Percentiles rank a stretch among this genome's conserved stretches.
These are phyloP conservation scores for Rhizophora mangle DNA, from an alignment of 345 rosid species.

Conservation along the genomic window DNA sequence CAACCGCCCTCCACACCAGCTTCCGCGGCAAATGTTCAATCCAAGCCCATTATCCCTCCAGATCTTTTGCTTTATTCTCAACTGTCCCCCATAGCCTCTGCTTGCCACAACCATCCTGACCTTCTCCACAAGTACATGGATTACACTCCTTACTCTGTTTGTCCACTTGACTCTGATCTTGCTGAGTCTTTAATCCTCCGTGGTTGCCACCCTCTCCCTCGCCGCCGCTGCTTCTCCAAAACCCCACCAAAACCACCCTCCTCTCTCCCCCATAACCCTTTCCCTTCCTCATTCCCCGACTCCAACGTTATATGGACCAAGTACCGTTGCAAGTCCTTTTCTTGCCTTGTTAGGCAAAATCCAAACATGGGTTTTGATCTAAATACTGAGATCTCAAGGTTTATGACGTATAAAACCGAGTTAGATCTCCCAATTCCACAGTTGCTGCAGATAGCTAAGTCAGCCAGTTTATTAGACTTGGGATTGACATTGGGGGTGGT, in stretches of 20 bases:
- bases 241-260: conserved; percentile 56
- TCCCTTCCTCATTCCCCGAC: conserved; percentile 59
- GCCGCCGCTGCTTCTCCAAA: conserved; percentile 94
- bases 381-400: conserved; percentile 42
- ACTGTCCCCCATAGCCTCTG: conserved; percentile 78
- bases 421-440: conserved; percentile 87
- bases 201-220: conserved; percentile 96
- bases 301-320: conserved; percentile 65
- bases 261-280: conserved; percentile 46
- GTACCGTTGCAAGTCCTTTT: conserved; percentile 70
- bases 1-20: conserved; percentile 44
- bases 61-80: conserved; percentile 83
- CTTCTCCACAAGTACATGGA: conserved; percentile 82
- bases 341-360: conserved; percentile 52
- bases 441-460: conserved; percentile 62
- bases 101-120: conserved; percentile 84
- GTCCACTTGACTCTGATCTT: conserved; percentile 73
- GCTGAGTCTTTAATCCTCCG: conserved; percentile 83
- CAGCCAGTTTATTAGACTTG: conserved; percentile 62
- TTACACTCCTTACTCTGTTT: conserved; percentile 75
- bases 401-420: conserved; percentile 56
- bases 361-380: conserved; percentile 65
- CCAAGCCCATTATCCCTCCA: conserved; percentile 43
- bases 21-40: conserved; percentile 12
- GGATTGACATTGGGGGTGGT: conserved; percentile 86